Base-by-base conservation (phyloP, 1,284 basidiomycete genomes). In the Sphagnurus paluster region DNA sequence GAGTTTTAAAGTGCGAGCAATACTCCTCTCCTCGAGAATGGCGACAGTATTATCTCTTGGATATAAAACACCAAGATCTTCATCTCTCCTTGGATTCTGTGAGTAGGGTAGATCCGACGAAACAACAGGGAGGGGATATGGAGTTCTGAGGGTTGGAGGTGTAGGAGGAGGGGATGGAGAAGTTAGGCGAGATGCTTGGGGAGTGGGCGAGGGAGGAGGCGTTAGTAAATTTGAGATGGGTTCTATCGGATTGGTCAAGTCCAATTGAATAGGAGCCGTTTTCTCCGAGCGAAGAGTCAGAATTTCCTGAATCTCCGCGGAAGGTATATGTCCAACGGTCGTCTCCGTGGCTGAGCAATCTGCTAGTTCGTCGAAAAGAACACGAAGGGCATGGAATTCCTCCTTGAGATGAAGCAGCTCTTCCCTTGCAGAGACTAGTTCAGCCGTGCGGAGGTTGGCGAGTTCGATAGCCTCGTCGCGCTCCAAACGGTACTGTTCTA, bases 311-410 rank as follows among this genome's bases (percentile, higher is more conserved):
- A 32, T 26, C 10, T 9, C 9, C 28, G 36, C 16, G 20, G 25
- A 10, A 26, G 6, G 13, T 34, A 37, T 21, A 8, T n/a, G 19
- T 14, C 13, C 6, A 16, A 10, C 7, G 2, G 29, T 2, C 9
- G 23, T 13, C 10, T 20, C 24, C 6, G 24, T 19, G 10, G 38
- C 21, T 2, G 37, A 13, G 13, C 17, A 24, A 37, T 53, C 40
- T 17, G 49, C 49, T n/a, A 51, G 17, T 5, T 52, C 58, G 16
- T 38, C 60, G 9, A 62, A 67, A 2, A 71, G 64, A 2, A 62
- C 53, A 44, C 69, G 68, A 13, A 63, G 54, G n/a, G 64, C 51
- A 19, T 65, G 58, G 10, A 75, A 57, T 44, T 70, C 62, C 13
- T 66, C 62, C 26, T 64, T 60, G 36, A 71, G 49, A 11, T 58